phyloP scores from a whole-genome alignment of 2,329 filamentous ascomycete genomes.

The Sporothrix euskadiensis region DNA sequence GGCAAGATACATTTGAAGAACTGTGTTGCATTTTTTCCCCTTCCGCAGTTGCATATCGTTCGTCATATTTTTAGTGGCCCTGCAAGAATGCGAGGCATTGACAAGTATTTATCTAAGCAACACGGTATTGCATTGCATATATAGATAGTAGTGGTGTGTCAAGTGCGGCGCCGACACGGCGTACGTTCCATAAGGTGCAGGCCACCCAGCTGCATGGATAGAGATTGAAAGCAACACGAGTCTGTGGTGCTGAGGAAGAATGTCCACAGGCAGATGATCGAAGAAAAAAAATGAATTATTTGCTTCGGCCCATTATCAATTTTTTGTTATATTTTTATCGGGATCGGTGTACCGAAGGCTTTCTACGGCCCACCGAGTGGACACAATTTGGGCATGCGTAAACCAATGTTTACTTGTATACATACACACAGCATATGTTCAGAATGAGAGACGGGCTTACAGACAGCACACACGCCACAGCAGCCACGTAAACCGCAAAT shows the following conservation, averaged over 20 bases:
- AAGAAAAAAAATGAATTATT: background rate
- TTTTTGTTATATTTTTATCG: background rate
- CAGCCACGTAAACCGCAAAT: background rate
- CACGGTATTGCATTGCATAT: background rate
- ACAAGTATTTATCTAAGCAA: background rate
- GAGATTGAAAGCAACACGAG: background rate
- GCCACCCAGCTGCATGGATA: background rate
- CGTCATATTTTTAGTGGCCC: background rate
- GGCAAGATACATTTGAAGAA: background rate
- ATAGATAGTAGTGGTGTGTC: too few relatives aligned
- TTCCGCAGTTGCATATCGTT: background rate
- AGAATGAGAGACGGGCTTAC: background rate
- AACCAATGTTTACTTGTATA: background rate
- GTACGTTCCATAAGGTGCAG: background rate
- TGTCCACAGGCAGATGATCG: background rate
- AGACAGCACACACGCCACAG: background rate
- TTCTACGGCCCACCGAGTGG: background rate
- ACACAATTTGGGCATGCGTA: background rate
- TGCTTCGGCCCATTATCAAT: background rate
- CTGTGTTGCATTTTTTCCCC: background rate
- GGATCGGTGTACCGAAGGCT: slow-evolving; percentile 14
- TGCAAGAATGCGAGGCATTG: background rate
- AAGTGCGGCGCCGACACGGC: slow-evolving; percentile 1
- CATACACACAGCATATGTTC: background rate
- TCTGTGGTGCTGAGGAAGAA: background rate